A percentile compares a stretch with the other conserved stretches of the same genome.
These are phyloP conservation scores for Fusarium chaquense DNA, from an alignment of 2,329 filamentous ascomycete species.

Conservation along the genomic window DNA sequence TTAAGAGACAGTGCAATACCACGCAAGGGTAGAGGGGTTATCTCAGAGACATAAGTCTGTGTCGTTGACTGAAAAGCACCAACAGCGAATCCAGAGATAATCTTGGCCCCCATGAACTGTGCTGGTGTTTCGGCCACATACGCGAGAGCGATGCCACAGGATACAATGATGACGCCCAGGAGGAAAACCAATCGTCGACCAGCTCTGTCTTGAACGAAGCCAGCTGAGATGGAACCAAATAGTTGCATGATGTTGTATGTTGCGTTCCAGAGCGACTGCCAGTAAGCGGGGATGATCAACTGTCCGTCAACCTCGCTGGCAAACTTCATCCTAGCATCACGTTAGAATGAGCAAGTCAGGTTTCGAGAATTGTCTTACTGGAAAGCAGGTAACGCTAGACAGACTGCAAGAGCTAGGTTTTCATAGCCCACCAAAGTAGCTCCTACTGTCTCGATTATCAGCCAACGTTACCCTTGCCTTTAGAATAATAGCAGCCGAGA, in stretches of 20 bases:
- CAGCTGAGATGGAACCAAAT: conserved; percentile 3
- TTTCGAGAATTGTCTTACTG: neutral
- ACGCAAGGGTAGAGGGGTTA: conserved; percentile 1
- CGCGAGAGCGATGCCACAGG: neutral
- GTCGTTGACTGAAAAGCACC: conserved; percentile 20
- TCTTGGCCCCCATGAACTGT: conserved; percentile 26
- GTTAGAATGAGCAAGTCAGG: neutral
- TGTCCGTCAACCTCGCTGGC: conserved; percentile 7
- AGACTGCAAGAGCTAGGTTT: conserved; percentile 11
- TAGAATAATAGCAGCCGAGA: neutral
- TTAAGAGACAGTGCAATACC: conserved; percentile 7
- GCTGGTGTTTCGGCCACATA: conserved; percentile 16
- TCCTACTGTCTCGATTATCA: neutral
- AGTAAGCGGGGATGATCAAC: conserved; percentile 20
- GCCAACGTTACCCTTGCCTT: neutral
- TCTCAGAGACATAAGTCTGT: conserved; percentile 23
- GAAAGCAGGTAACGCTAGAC: conserved; percentile 12
- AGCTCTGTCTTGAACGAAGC: conserved; percentile 5
- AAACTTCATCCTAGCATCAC: neutral
- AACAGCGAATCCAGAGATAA: conserved; percentile 16
- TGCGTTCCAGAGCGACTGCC: conserved; percentile 17
- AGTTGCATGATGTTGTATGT: conserved; percentile 22
- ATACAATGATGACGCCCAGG: conserved; percentile 4
- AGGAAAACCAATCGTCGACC: conserved; percentile 1
- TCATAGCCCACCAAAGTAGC: conserved; percentile 10